Conservation (phyloP, 768 basidiomycete species). For the Gyrodon lividus region DNA sequence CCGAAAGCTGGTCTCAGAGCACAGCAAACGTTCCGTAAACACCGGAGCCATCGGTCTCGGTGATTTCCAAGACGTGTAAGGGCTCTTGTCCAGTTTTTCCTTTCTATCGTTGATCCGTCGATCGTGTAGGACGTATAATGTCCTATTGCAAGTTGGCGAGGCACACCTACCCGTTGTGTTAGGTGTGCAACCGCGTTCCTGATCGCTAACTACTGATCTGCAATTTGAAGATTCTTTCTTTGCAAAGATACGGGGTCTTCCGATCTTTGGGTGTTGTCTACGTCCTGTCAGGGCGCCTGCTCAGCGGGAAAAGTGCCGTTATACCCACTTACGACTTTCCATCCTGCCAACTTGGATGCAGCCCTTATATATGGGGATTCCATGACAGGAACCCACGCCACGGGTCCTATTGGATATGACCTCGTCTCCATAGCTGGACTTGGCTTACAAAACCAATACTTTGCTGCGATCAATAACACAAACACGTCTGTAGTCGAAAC, state of each 20-base stretch:
- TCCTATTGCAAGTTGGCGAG: constrained; percentile 56
- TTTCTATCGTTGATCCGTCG: constrained; percentile 2
- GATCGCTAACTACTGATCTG: not conserved
- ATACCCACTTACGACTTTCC: constrained; percentile 51
- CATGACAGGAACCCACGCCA: constrained; percentile 63
- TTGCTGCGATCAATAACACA: constrained; percentile 68
- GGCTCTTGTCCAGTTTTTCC: constrained; percentile 6
- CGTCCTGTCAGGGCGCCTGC: constrained; percentile 47
- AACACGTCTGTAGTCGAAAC: constrained; percentile 60
- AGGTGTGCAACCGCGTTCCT: constrained; percentile 39
- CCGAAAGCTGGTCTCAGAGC: constrained; percentile 1
- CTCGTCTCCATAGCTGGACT: constrained; percentile 54
- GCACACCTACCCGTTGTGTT: constrained; percentile 55
- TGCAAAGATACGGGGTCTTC: constrained; percentile 73
- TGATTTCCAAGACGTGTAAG: constrained; percentile 62
- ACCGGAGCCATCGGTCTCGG: constrained; percentile 53
- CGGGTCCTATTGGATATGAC: constrained; percentile 62
- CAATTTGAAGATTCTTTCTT: not conserved
- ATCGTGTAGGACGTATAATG: constrained; percentile 55
- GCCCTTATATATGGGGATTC: constrained; percentile 70
- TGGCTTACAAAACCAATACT: constrained; percentile 48
- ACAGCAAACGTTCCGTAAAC: constrained; percentile 10
- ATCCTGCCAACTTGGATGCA: constrained; percentile 45
- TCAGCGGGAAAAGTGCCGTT: constrained; percentile 40
- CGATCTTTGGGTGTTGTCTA: constrained; percentile 72